A percentile compares a stretch with the other conserved stretches of the same genome.
These are phyloP conservation scores for Anaeramoeba flamelloides DNA, from an alignment of 78 protist genomes.

Conservation along the genomic window DNA sequence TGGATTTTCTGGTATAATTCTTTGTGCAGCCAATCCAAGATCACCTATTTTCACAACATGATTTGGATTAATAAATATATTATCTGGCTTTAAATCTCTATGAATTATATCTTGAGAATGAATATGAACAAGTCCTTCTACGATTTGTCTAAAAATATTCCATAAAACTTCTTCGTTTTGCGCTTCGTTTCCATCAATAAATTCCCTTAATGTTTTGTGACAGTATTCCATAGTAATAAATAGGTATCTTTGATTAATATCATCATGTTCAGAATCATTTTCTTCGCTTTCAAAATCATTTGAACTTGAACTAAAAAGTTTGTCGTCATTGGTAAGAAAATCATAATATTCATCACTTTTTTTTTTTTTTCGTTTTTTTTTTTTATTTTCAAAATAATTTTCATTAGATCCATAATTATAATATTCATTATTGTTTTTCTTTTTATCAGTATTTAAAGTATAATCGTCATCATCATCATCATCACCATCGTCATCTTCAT, in stretches of 20 bases:
- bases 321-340: no score
- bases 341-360: no score
- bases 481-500: no score
- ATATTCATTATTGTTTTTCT: no score
- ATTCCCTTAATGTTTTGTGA: neutral
- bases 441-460: no score
- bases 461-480: no score
- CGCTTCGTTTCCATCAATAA: neutral
- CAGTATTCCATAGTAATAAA: neutral
- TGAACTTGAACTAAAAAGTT: no score
- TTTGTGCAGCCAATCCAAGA: neutral
- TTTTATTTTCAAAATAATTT: no score
- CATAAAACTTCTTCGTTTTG: neutral
- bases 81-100: neutral
- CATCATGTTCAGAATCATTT: neutral
- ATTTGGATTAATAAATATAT: neutral
- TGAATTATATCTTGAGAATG: neutral
- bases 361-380: no score
- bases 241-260: neutral
- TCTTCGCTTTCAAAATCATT: no score
- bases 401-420: no score
- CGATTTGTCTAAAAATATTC: neutral
- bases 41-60: constrained; percentile 1
- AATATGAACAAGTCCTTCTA: neutral
- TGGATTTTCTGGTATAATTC: no score